phyloP scores from a whole-genome alignment of 371 early-diverging fungal species.

The Mucor indicus region DNA sequence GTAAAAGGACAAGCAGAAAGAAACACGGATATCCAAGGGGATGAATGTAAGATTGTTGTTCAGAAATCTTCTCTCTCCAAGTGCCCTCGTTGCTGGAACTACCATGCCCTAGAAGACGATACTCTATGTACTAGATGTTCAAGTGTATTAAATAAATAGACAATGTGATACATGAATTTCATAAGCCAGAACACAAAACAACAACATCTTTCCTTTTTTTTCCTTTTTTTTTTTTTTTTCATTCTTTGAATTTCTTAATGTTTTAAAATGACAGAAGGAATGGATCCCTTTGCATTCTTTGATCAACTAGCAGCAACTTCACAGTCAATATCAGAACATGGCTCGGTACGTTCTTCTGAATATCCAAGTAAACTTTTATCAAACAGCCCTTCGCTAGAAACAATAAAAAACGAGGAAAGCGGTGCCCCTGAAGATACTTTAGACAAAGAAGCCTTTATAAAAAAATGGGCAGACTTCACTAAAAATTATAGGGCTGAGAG shows the following conservation, averaged over 20 bases:
- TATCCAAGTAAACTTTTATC: background rate
- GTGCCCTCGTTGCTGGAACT: slow-evolving; percentile 58
- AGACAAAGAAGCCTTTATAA: background rate
- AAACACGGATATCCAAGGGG: slow-evolving; percentile 21
- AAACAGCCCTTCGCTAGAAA: slow-evolving; percentile 1
- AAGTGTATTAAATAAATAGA: slow-evolving; percentile 21
- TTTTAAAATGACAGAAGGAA: background rate
- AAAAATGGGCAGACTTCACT: slow-evolving; percentile 21
- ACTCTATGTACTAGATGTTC: slow-evolving; percentile 42
- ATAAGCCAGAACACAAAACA: background rate
- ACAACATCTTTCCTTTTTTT: background rate
- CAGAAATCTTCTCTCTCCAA: slow-evolving; percentile 29
- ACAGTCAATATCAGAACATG: background rate
- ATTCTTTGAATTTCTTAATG: slow-evolving; percentile 1
- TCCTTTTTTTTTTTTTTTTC: slow-evolving; percentile 9
- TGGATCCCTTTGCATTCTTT: slow-evolving; percentile 25
- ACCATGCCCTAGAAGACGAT: slow-evolving; percentile 30
- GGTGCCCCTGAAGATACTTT: background rate
- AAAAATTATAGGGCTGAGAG: slow-evolving; percentile 20
- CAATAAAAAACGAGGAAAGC: no score
- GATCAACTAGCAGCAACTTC: slow-evolving; percentile 20
- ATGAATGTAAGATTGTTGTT: slow-evolving; percentile 27
- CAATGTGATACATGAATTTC: background rate
- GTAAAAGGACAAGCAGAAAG: slow-evolving; percentile 15
- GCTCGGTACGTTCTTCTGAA: no score